These are phyloP conservation scores for Sugiyamaella qingdaonensis DNA, from an alignment of 805 yeast genomes.

Conservation along the genomic window DNA sequence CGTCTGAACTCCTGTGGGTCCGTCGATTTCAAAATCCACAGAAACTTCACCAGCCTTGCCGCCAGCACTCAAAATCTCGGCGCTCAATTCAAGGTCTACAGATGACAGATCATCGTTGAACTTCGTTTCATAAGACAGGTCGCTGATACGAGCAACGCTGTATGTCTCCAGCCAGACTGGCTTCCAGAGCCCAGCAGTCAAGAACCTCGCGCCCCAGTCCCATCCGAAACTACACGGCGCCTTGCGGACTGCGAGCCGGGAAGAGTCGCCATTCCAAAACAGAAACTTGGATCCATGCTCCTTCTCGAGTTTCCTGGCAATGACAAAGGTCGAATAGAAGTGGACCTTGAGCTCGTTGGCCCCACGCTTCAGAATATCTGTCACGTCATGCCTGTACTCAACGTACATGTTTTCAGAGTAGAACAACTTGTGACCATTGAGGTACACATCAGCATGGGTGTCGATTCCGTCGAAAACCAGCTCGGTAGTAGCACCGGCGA, in stretches of 20 bases:
- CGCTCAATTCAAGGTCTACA: conserved; percentile 4
- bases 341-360: conserved; percentile 11
- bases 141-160: conserved; percentile 19
- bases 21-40: not conserved
- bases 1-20: not conserved
- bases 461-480: conserved; percentile 42
- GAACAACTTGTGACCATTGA: conserved; percentile 37
- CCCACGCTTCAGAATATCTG: conserved; percentile 4
- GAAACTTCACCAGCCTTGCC: not conserved
- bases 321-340: conserved; percentile 13
- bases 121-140: conserved; percentile 18
- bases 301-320: conserved; percentile 11
- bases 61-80: not conserved
- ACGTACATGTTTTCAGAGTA: conserved; percentile 42
- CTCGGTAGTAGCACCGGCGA: conserved; percentile 11
- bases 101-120: conserved; percentile 11
- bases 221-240: conserved; percentile 55
- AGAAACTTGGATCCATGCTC: conserved; percentile 8
- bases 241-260: conserved; percentile 43
- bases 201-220: conserved; percentile 52
- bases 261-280: conserved; percentile 42
- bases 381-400: conserved; percentile 31
- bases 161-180: conserved; percentile 34
- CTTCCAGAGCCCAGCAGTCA: conserved; percentile 44
- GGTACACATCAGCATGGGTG: conserved; percentile 37